These are phyloP conservation scores for Sequoiadendron giganteum DNA, from an alignment of 75 land plant species.

Conservation along the genomic window DNA sequence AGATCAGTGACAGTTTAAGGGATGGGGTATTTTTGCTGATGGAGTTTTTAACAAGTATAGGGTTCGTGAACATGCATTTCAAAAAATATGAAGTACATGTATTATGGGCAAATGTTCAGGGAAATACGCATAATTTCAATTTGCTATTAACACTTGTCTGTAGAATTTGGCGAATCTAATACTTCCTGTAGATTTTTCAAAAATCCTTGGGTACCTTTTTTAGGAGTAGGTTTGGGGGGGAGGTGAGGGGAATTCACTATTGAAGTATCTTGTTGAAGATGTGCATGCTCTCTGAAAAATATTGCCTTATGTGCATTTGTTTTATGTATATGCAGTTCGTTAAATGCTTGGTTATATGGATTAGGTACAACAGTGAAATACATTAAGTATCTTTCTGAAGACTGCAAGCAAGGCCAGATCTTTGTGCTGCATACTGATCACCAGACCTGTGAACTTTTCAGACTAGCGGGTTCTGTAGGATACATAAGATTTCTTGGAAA, in stretches of 20 bases:
- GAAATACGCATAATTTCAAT: background rate
- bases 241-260: background rate
- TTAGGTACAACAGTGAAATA: background rate
- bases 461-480: background rate
- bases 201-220: too few species aligned
- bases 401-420: too few species aligned
- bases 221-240: too few species aligned
- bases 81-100: background rate
- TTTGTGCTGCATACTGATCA: background rate
- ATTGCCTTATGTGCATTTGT: background rate
- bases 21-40: background rate
- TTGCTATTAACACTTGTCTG: too few species aligned
- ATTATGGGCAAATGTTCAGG: background rate
- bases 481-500: background rate
- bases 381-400: background rate
- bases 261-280: background rate
- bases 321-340: background rate
- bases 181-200: background rate
- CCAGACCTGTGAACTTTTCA: background rate
- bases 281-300: background rate
- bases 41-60: background rate
- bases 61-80: background rate
- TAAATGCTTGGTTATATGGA: background rate
- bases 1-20: background rate
- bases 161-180: background rate